Base-by-base conservation (phyloP, 2,329 filamentous ascomycete genomes). In the Claviceps fusiformis region DNA sequence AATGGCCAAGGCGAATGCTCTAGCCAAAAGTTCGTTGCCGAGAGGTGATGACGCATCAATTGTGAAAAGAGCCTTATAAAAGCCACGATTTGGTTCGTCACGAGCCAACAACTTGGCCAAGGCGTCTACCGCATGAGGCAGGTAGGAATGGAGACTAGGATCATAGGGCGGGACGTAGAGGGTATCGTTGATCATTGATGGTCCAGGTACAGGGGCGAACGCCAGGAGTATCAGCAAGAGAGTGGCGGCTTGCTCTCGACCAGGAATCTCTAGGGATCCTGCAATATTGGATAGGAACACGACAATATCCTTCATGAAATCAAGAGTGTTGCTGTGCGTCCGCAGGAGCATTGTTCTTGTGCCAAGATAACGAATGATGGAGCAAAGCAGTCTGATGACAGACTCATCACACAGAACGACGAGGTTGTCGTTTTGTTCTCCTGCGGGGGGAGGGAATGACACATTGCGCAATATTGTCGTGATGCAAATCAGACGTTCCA, bases 291-390 rank as follows among this genome's bases (percentile, higher is more conserved):
- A 96, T 54, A 98, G 75, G 61, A 95, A 83, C 17, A 89, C 85
- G 56, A 97, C 82, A 35, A 90, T 76, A 68, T 98, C 93, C 71
- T 98, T 98, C 88, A 96, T 95, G 63, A 97, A 92, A 69, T 98
- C 93, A 60, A 96, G 75, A 0, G 87, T 93, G 69, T 96, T 95
- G 64, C 80, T 77, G 60, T 93, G 80, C 3, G 84, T 89, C 44
- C 89, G 83, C 46, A 97, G 73, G 35, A 97, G 78, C 78, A 92
- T 88, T 62, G 89, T 89, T 15, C 90, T 85, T 4, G 91, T 96
- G 35, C 92, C 93, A 15, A 97, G 77, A 61, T 93, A 88, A 57
- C 90, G 80, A 59, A 97, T 90, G 4, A 91, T 81, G 49, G 84
- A 84, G 56, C 89, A 89, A 9, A 96, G 73, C 63, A 96, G 89